These are phyloP conservation scores for Microthyrium microscopicum DNA, from an alignment of 2,329 filamentous ascomycete genomes.

Conservation along the genomic window DNA sequence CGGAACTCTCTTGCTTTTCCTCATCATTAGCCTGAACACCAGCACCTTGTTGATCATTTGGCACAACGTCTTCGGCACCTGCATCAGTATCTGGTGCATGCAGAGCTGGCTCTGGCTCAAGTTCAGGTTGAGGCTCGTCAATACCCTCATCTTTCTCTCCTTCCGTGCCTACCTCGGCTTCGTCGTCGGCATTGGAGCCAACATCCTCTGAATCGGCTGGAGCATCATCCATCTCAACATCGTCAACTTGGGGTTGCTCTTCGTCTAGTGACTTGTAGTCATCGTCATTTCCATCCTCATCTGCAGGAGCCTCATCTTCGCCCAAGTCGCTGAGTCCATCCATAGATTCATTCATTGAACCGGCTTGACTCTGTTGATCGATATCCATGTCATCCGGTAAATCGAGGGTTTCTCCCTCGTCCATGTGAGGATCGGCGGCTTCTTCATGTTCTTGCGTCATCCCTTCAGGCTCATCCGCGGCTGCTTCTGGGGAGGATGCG, in stretches of 20 bases:
- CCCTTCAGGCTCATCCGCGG: conserved; percentile 37
- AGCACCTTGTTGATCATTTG: conserved; percentile 45
- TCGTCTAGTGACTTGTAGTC: too few species aligned
- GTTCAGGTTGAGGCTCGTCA: conserved; percentile 18
- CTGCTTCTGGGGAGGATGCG: neutral
- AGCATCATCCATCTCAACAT: conserved; percentile 30
- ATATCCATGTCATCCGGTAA: conserved; percentile 80
- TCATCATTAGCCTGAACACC: conserved; percentile 51
- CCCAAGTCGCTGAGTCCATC: conserved; percentile 33
- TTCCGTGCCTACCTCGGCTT: conserved; percentile 21
- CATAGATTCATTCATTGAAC: conserved; percentile 9
- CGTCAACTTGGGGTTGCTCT: conserved; percentile 11
- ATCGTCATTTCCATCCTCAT: conserved; percentile 35
- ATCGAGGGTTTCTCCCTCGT: conserved; percentile 68
- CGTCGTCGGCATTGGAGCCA: conserved; percentile 17
- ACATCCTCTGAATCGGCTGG: conserved; percentile 21
- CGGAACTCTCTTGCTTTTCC: conserved; percentile 41
- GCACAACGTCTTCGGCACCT: conserved; percentile 44
- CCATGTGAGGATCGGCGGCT: conserved; percentile 55
- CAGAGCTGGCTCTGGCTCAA: conserved; percentile 25
- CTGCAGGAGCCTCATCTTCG: conserved; percentile 33
- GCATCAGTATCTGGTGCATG: conserved; percentile 29
- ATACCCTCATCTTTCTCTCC: conserved; percentile 32
- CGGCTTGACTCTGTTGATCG: conserved; percentile 43
- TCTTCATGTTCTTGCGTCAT: conserved; percentile 51